Percentiles rank a stretch among this genome's conserved stretches.
phyloP scores from a whole-genome alignment of 768 basidiomycete species.

The Tephrocybe rancida region DNA sequence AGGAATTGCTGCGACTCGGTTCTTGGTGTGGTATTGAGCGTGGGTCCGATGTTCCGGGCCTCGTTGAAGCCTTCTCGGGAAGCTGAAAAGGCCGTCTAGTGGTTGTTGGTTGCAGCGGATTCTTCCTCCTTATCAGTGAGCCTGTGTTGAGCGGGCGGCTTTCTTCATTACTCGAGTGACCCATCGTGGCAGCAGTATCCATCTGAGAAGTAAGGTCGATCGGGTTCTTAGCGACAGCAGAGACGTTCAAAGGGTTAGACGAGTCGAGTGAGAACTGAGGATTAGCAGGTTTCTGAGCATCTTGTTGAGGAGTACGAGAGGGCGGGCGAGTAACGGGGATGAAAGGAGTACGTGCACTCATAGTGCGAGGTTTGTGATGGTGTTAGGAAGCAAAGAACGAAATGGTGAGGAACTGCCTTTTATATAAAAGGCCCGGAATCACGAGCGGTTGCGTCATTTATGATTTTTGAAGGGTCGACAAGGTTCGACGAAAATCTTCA shows the following conservation, averaged over 20 bases:
- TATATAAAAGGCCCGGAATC: slow-evolving; percentile 4
- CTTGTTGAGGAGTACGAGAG: slow-evolving; percentile 10
- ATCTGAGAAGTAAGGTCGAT: neutral
- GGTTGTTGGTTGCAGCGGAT: slow-evolving; percentile 1
- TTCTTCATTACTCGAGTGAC: neutral
- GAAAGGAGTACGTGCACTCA: slow-evolving; percentile 24
- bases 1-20: slow-evolving; percentile 4
- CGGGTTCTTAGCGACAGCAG: neutral
- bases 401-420: neutral
- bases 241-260: slow-evolving; percentile 15
- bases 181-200: neutral
- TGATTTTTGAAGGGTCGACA: neutral
- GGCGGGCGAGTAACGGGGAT: slow-evolving; percentile 16
- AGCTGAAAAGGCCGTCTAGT: slow-evolving; percentile 7
- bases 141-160: slow-evolving; percentile 17
- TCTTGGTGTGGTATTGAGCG: slow-evolving; percentile 7
- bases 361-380: slow-evolving; percentile 1
- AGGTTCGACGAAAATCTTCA: neutral
- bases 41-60: slow-evolving; percentile 33
- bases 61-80: slow-evolving; percentile 6
- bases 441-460: neutral
- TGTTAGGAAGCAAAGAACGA: slow-evolving; percentile 6
- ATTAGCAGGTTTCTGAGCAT: neutral
- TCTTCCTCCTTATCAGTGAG: slow-evolving; percentile 14
- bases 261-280: slow-evolving; percentile 11